Evolutionary conservation across 1,284 basidiomycete genomes (phyloP).

Genomic region (Coniophora puteana): DNA sequence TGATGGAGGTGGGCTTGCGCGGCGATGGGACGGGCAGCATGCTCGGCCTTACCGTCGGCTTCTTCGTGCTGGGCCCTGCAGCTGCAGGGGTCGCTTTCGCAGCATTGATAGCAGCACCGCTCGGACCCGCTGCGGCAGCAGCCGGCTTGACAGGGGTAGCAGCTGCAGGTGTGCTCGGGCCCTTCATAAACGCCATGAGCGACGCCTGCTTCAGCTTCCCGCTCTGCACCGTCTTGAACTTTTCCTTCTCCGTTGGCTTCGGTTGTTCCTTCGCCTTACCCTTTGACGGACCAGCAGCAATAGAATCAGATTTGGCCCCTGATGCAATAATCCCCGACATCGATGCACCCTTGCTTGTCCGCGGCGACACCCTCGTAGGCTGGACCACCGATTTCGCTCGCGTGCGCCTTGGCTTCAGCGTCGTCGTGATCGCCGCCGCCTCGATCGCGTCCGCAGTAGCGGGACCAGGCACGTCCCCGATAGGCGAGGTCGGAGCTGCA

Average conservation of each 20-base stretch:
- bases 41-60: slow-evolving; percentile 1
- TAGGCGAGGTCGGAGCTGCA: too few relatives aligned
- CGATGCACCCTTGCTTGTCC: slow-evolving; percentile 2
- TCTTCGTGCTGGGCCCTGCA: slow-evolving; percentile 17
- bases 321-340: slow-evolving; percentile 4
- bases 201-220: slow-evolving; percentile 25
- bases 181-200: slow-evolving; percentile 21
- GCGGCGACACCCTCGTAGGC: neutral
- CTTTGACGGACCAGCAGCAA: slow-evolving; percentile 7
- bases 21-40: neutral
- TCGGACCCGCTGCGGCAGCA: neutral
- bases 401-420: slow-evolving; percentile 10
- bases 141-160: slow-evolving; percentile 4
- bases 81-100: slow-evolving; percentile 25
- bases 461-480: too few relatives aligned
- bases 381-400: slow-evolving; percentile 9
- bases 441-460: too few relatives aligned
- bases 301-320: slow-evolving; percentile 7
- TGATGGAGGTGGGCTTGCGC: slow-evolving; percentile 2
- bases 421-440: too few relatives aligned
- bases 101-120: slow-evolving; percentile 11
- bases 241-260: slow-evolving; percentile 7
- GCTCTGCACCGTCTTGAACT: slow-evolving; percentile 10
- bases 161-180: slow-evolving; percentile 1
- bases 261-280: slow-evolving; percentile 2